Evolutionary conservation across 192 early-diverging fungal genomes (phyloP).

Genomic region (Gorgonomyces haynaldii): DNA sequence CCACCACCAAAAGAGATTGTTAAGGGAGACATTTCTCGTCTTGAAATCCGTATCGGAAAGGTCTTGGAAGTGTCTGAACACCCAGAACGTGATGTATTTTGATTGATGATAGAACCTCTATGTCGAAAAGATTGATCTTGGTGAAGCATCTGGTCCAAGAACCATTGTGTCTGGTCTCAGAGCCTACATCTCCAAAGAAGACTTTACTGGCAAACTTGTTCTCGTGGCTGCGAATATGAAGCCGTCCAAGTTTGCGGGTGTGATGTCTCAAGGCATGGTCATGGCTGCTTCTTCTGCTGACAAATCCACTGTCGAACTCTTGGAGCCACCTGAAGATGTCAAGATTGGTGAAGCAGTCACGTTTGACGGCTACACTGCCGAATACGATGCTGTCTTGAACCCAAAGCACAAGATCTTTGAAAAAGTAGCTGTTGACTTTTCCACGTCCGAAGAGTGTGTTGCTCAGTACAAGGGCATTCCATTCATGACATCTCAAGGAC

Average conservation of each 20-base stretch:
- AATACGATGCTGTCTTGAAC: slow-evolving; percentile 40
- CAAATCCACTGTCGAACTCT: slow-evolving; percentile 38
- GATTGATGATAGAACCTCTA: slow-evolving; percentile 35
- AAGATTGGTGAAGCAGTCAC: slow-evolving; percentile 40
- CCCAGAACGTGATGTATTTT: slow-evolving; percentile 24
- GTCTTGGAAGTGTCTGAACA: slow-evolving; percentile 40
- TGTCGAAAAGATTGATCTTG: slow-evolving; percentile 47
- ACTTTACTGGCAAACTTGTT: slow-evolving; percentile 43
- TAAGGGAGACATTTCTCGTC: slow-evolving; percentile 15
- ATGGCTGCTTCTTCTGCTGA: slow-evolving; percentile 46
- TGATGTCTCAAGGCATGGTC: slow-evolving; percentile 55
- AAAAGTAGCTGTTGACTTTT: slow-evolving; percentile 41
- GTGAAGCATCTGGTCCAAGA: slow-evolving; percentile 42
- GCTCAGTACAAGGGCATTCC: slow-evolving; percentile 42
- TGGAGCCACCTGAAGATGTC: slow-evolving; percentile 38
- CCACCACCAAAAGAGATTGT: slow-evolving; percentile 35
- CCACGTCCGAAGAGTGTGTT: slow-evolving; percentile 27
- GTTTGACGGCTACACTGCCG: slow-evolving; percentile 38
- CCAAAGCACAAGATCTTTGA: slow-evolving; percentile 56
- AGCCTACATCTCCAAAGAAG: slow-evolving; percentile 38
- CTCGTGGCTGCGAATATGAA: slow-evolving; percentile 55
- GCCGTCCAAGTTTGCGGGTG: slow-evolving; percentile 49
- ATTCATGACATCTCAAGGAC: slow-evolving; percentile 35
- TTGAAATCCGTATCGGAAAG: slow-evolving; percentile 53
- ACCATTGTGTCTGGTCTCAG: slow-evolving; percentile 59